Evolutionary conservation across 2,329 filamentous ascomycete species (phyloP).

Genomic region (Alternaria rosae): DNA sequence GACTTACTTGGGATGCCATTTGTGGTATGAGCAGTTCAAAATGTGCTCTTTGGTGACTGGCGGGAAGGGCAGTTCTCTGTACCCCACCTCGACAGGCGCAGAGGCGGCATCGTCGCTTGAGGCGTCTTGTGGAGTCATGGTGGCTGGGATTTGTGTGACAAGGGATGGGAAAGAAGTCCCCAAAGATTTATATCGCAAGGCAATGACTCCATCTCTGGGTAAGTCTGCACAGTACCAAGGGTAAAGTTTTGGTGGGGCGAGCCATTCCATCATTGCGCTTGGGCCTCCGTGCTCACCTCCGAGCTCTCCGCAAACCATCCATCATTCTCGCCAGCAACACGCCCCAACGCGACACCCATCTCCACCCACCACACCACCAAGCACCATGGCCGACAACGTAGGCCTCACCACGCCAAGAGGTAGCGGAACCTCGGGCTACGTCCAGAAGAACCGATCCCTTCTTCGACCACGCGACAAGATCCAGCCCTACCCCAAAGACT

Average conservation of each 20-base stretch:
- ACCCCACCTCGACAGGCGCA: conserved; percentile 16
- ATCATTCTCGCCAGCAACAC: background rate
- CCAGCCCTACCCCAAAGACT: conserved; percentile 77
- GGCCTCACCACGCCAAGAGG: conserved; percentile 93
- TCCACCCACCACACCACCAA: background rate
- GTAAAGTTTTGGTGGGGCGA: conserved; percentile 42
- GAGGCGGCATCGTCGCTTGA: background rate
- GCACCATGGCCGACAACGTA: conserved; percentile 90
- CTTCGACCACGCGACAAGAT: conserved; percentile 82
- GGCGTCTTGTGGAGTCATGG: conserved; percentile 28
- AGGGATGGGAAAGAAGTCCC: background rate
- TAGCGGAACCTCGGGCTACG: conserved; percentile 95
- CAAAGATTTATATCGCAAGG: background rate
- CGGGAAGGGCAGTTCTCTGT: conserved; percentile 71
- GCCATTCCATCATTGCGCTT: conserved; percentile 17
- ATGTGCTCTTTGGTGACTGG: conserved; percentile 87
- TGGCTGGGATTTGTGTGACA: conserved; percentile 11
- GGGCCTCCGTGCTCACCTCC: conserved; percentile 30
- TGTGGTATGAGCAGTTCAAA: conserved; percentile 91
- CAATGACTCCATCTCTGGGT: conserved; percentile 35
- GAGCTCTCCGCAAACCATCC: conserved; percentile 26
- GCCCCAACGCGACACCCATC: background rate
- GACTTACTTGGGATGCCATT: conserved; percentile 79
- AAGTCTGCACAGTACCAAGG: conserved; percentile 27
- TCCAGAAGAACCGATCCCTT: conserved; percentile 92